Conservation (phyloP, 148 eudicot species). For the Camellia sinensis region DNA sequence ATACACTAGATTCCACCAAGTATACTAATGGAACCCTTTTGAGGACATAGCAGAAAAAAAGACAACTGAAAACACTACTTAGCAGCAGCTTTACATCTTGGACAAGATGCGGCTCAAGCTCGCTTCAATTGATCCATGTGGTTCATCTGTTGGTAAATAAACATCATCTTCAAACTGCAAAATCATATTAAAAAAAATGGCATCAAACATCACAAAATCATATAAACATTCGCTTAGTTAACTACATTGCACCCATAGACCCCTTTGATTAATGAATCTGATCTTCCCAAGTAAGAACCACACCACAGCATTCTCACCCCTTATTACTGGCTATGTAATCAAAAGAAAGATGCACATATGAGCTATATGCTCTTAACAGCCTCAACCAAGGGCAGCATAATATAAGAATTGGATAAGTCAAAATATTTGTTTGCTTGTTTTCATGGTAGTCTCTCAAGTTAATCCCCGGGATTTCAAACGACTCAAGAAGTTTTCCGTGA, state of each 20-base stretch:
- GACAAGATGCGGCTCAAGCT: slow-evolving; percentile 68
- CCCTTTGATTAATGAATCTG: not conserved
- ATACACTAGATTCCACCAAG: too few relatives aligned
- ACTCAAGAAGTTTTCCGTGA: not conserved
- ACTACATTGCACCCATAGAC: not conserved
- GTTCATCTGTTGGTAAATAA: slow-evolving; percentile 84
- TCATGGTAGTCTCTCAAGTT: not conserved
- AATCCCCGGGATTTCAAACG: not conserved
- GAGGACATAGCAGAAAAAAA: not conserved
- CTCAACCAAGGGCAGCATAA: too few relatives aligned
- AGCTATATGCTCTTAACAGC: too few relatives aligned
- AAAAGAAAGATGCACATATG: too few relatives aligned
- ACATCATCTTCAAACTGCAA: slow-evolving; percentile 88
- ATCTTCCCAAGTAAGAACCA: not conserved
- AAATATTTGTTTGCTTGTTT: not conserved
- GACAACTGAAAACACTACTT: not conserved
- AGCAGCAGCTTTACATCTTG: slow-evolving; percentile 40
- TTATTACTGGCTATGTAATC: too few relatives aligned
- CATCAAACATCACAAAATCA: not conserved
- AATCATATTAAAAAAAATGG: not conserved
- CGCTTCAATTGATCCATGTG: slow-evolving; percentile 91
- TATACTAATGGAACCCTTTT: not conserved
- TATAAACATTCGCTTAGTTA: not conserved
- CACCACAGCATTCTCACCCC: not conserved
- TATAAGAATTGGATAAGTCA: not conserved